Evolutionary conservation across 768 basidiomycete genomes (phyloP), one percentile per base, ranked within the genome.

Genomic region (Lactarius sp.): DNA sequence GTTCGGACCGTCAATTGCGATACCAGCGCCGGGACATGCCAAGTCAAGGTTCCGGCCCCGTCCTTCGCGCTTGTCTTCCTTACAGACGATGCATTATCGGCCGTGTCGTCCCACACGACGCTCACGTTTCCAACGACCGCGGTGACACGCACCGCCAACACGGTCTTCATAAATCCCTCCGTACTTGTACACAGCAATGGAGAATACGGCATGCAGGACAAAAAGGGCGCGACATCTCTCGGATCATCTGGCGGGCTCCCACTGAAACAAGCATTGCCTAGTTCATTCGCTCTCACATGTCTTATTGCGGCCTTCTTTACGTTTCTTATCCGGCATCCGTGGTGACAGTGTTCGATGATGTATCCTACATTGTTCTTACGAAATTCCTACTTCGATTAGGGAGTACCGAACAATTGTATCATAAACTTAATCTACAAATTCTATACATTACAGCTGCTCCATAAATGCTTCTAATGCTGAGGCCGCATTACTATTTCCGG

Each of bases 31-130:
- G 81, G 82, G 68, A 76, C 76, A 0, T 92, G 91, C 72, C 67
- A 73, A 27, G 77, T 92, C 54, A 78, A 78, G 8, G 82, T 92
- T 52, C 80, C 82, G 39, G 87, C 88, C 0, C 90, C 92, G 0
- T 83, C 83, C 42, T 85, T 87, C 64, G 89, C 89, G 1, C 78
- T 93, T 51, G 87, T 93, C 62, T 90, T 90, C 77, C 75, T 92
- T 36, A 81, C 76, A 5, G 72, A 77, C 56, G 62, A 71, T 33
- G 78, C 80, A 4, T 69, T 78, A 37, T 60, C 72, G 0, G 78
- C 77, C 52, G 70, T 74, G 7, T 72, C 70, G 20, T 71, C 73
- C 1, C 73, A 68, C 18, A 67, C 74, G 16, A 87, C 86, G 5
- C 80, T 81, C 67, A 74, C 72, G 31, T 72, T 72, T 36, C 63